Conservation (phyloP, 495 filamentous ascomycete genomes). For the Talaromyces ruber region DNA sequence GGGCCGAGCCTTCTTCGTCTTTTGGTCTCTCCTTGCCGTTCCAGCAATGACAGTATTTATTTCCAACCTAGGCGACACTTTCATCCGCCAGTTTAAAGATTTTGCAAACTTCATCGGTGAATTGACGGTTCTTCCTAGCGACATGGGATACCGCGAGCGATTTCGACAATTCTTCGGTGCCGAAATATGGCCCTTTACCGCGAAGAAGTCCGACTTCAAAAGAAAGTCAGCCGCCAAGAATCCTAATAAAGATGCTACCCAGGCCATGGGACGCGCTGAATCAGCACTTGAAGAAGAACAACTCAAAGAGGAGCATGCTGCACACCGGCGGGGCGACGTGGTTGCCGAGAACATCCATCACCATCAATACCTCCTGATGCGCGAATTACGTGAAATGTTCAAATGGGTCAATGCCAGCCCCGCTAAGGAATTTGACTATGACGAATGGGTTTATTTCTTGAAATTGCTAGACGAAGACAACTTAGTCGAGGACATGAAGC, state of each 20-base stretch:
- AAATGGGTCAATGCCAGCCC: constrained; percentile 50
- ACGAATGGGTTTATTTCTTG: constrained; percentile 78
- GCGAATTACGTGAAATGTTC: constrained; percentile 60
- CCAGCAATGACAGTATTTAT: constrained; percentile 80
- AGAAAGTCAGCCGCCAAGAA: constrained; percentile 4
- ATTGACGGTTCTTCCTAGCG: constrained; percentile 69
- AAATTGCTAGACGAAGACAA: constrained; percentile 67
- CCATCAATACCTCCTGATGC: constrained; percentile 58
- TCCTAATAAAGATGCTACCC: constrained; percentile 6
- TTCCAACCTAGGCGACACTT: constrained; percentile 59
- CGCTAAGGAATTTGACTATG: constrained; percentile 62
- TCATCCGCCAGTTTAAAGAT: constrained; percentile 63
- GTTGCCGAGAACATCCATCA: constrained; percentile 40
- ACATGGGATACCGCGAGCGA: constrained; percentile 23
- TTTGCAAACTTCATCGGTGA: constrained; percentile 60
- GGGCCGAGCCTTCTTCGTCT: constrained; percentile 64
- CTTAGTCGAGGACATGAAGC: constrained; percentile 17
- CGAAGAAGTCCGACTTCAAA: constrained; percentile 6
- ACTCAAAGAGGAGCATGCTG: constrained; percentile 27
- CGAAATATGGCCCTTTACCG: neutral
- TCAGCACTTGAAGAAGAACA: constrained; percentile 23
- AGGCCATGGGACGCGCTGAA: neutral
- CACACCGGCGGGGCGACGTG: constrained; percentile 32
- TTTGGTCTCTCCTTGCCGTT: constrained; percentile 61
- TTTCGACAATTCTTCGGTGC: constrained; percentile 12